These are phyloP conservation scores for Pythium dissimile DNA, from an alignment of 352 stramenopile species.

Conservation along the genomic window DNA sequence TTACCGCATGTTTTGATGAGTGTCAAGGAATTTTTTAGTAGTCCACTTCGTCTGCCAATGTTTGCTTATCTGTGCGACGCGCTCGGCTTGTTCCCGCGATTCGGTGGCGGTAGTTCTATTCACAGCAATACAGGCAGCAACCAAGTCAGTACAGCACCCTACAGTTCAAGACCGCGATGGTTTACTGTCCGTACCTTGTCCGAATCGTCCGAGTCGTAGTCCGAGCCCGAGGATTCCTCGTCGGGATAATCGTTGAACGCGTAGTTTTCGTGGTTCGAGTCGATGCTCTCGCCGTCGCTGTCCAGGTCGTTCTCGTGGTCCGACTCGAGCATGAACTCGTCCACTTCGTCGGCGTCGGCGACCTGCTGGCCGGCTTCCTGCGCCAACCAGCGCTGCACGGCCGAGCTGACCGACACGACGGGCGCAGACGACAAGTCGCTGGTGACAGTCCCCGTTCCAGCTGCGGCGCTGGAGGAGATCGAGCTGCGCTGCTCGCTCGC, in stretches of 20 bases:
- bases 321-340: slow-evolving; percentile 79
- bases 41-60: slow-evolving; percentile 9
- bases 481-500: slow-evolving; percentile 31
- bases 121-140: background rate
- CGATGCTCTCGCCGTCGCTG: slow-evolving; percentile 69
- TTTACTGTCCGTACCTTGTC: slow-evolving; percentile 21
- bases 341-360: slow-evolving; percentile 45
- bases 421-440: slow-evolving; percentile 27
- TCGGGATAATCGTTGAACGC: slow-evolving; percentile 81
- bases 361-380: slow-evolving; percentile 43
- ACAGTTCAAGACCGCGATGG: no score
- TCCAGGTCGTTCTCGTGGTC: slow-evolving; percentile 70
- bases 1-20: no score
- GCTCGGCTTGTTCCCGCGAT: background rate
- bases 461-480: background rate
- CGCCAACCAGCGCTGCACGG: slow-evolving; percentile 74
- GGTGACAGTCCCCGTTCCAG: background rate
- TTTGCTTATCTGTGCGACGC: background rate
- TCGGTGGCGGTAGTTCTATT: slow-evolving; percentile 9
- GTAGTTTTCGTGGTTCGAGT: slow-evolving; percentile 84
- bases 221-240: slow-evolving; percentile 50
- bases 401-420: slow-evolving; percentile 67
- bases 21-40: no score
- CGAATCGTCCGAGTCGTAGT: slow-evolving; percentile 37
- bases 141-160: background rate